Base-by-base conservation (phyloP, 2,329 filamentous ascomycete species). In the Apiospora malaysiana region DNA sequence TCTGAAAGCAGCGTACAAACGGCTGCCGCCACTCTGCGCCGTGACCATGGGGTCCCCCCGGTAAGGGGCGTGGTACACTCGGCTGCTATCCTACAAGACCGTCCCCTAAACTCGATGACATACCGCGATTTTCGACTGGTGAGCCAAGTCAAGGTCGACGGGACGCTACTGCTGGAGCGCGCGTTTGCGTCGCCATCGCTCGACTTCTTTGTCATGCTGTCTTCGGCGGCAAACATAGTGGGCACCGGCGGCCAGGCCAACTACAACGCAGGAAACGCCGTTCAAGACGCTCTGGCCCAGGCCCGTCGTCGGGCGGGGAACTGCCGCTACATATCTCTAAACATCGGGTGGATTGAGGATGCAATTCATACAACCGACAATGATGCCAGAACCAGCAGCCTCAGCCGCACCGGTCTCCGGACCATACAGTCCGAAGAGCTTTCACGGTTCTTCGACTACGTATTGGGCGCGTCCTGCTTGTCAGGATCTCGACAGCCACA, bases 261-360 rank as follows among this genome's bases (percentile, higher is more conserved):
- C 32, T 74, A 76, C 51, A 72, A 72, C 23, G 74, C 72, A 2
- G 73, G 71, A 7, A 74, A 73, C 43, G 32, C 74, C 3, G 71
- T 73, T 32, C 72, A 75, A 21, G 73, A 76, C 32, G 70, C 69
- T 6, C n/a, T 73, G n/a, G 69, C 72, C 4, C 56, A 69, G n/a
- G 43, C 51, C 18, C 45, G 40, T 37, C 67, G 0, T n/a, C 40
- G 21, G 18, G 65, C 40, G 5, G 40, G 42, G 42, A 45, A 45
- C 12, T 69, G 65, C 68, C 65, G 67, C n/a, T 74, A 71, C 56
- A 43, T 73, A 32, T 68, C 71, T 0, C 46, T 71, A 45, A 72
- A 63, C 59, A 70, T 74, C 32, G 72, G 71, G 7, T 74, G 72
- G 70, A 74, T 71, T n/a, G 69, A 72, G 37, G 72, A 72, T 42